A percentile compares a stretch with the other conserved stretches of the same genome.
Evolutionary conservation across 805 yeast species (phyloP).

Genomic region (Torulaspora gathmanii): DNA sequence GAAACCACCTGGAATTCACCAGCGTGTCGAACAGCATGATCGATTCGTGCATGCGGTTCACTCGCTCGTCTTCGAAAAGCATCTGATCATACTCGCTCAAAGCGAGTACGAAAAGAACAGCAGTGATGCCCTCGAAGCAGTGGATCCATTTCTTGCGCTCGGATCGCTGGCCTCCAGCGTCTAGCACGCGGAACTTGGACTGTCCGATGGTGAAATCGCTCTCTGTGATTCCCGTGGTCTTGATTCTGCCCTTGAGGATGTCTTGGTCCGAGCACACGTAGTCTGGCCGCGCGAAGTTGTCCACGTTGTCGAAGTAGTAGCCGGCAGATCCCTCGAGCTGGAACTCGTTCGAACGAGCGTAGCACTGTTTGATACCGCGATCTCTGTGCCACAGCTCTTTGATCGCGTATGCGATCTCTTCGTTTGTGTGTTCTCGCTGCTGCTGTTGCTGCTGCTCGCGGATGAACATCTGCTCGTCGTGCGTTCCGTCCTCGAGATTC

Average conservation of each 20-base stretch:
- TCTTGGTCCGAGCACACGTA: constrained; percentile 77
- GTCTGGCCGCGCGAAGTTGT: constrained; percentile 54
- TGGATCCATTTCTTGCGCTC: constrained; percentile 94
- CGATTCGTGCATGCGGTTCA: constrained; percentile 88
- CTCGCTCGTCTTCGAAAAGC: constrained; percentile 82
- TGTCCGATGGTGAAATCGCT: constrained; percentile 67
- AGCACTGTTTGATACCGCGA: constrained; percentile 58
- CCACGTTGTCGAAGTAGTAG: constrained; percentile 74
- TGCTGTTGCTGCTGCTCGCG: constrained; percentile 16
- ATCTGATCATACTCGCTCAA: constrained; percentile 89
- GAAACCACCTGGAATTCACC: constrained; percentile 82
- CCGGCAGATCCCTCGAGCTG: constrained; percentile 81
- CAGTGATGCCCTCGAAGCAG: constrained; percentile 85
- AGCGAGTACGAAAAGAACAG: constrained; percentile 83
- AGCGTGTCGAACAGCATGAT: constrained; percentile 76
- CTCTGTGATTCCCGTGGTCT: constrained; percentile 94
- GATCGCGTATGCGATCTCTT: constrained; percentile 69
- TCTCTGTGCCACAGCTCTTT: constrained; percentile 64
- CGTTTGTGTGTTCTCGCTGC: constrained; percentile 32
- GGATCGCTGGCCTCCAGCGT: constrained; percentile 95
- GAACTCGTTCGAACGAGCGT: constrained; percentile 61
- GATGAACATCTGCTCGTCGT: constrained; percentile 26
- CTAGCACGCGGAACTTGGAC: constrained; percentile 69
- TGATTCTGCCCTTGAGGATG: constrained; percentile 83
- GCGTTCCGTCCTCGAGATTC: constrained; percentile 24